Percentiles rank a stretch among this genome's conserved stretches.
Evolutionary conservation across 228 moss, liverwort and hornwort species (phyloP).

Genomic region (Sphagnum fallax): DNA sequence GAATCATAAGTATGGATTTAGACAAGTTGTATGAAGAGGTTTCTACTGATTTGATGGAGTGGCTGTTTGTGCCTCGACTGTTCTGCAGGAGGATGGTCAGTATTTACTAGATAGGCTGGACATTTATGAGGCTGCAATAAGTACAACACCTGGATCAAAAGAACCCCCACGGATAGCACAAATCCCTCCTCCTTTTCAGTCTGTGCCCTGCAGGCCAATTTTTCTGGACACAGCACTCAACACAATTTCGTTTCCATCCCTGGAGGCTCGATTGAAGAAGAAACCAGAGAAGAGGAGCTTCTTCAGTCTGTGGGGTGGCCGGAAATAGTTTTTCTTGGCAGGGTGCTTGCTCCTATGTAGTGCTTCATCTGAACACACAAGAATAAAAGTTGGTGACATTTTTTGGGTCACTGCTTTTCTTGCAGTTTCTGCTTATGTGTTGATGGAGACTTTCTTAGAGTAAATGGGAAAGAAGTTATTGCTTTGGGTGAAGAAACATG

Average conservation of each 20-base stretch:
- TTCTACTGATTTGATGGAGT: too few species aligned
- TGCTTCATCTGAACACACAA: too few species aligned
- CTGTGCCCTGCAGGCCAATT: conserved; percentile 88
- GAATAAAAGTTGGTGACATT: too few species aligned
- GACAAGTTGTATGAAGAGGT: too few species aligned
- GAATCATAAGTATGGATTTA: too few species aligned
- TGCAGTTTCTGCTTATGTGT: too few species aligned
- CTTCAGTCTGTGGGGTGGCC: conserved; percentile 69
- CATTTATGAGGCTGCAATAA: conserved; percentile 56
- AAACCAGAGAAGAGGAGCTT: conserved; percentile 67
- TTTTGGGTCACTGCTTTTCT: too few species aligned
- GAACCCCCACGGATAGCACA: conserved; percentile 66
- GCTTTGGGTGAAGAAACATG: too few species aligned
- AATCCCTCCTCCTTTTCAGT: conserved; percentile 76
- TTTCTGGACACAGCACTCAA: conserved; percentile 83
- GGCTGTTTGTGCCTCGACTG: too few species aligned
- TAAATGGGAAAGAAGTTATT: too few species aligned
- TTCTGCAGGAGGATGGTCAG: conserved; percentile 34
- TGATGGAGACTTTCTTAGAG: too few species aligned
- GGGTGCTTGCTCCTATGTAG: too few species aligned
- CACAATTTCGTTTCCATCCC: conserved; percentile 64
- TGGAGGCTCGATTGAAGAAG: conserved; percentile 75
- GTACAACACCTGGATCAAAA: conserved; percentile 48
- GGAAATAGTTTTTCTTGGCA: conserved; percentile 8
- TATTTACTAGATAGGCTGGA: conserved; percentile 71